These are phyloP conservation scores for Cercospora sp. DNA, from an alignment of 2,329 filamentous ascomycete genomes.

Conservation along the genomic window DNA sequence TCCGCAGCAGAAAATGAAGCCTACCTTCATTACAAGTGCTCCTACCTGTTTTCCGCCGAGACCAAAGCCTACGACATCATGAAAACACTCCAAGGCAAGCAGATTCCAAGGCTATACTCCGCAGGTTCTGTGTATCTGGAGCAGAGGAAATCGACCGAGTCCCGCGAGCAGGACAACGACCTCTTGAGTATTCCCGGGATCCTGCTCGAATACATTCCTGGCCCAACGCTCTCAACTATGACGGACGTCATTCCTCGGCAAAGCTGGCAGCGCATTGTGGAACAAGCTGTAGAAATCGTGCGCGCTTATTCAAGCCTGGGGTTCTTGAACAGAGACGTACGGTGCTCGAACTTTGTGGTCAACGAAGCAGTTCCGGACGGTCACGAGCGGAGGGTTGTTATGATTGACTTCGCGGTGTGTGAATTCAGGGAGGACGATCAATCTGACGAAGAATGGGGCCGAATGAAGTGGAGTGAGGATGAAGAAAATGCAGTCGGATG, in stretches of 20 bases:
- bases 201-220: constrained; percentile 1
- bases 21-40: constrained; percentile 2
- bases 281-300: neutral
- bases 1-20: constrained; percentile 12
- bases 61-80: neutral
- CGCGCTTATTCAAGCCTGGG: neutral
- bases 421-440: neutral
- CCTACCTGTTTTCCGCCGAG: neutral
- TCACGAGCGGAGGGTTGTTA: neutral
- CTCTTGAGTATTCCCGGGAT: neutral
- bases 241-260: neutral
- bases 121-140: neutral
- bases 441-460: neutral
- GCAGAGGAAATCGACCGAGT: neutral
- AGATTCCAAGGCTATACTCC: neutral
- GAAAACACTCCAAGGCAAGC: neutral
- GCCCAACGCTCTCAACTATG: constrained; percentile 7
- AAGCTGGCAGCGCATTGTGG: constrained; percentile 10
- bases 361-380: neutral
- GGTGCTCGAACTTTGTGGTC: neutral
- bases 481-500: neutral
- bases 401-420: neutral
- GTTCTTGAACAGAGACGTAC: neutral
- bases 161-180: neutral
- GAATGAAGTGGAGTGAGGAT: neutral